Base-by-base conservation (phyloP, 257 asterid genomes). In the Craterostigma plantagineum region DNA sequence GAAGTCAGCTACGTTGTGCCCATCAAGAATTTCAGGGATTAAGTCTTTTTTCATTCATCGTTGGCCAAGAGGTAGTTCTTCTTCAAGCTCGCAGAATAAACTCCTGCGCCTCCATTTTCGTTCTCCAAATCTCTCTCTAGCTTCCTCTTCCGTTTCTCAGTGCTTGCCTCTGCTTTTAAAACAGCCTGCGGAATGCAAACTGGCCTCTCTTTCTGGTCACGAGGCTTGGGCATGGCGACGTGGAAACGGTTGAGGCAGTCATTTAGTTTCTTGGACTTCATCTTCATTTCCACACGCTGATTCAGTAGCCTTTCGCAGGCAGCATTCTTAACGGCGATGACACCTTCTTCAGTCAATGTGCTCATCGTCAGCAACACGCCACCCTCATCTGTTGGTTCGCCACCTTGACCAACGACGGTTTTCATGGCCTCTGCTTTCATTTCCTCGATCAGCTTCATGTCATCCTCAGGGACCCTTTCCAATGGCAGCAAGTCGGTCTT, bases 41-140 rank as follows among this genome's bases (percentile, higher is more conserved):
- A 60, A 38, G 39, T 87, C 95, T 53, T 75, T 61, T 90, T 90
- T 95, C 98, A 90, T 35, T 83, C 93, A 15, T 77, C 86, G 16
- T 77, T 8, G 9, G 92, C 98, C 14, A 87, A 70, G 35, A 83
- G 69, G 53, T 82, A 76, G 57, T 67, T 65, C 76, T 87, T 87
- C 41, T 53, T 87, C 79, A 87, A 61, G 71, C 79, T 79, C 9
- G 93, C 98, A n/a, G 98, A 87, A 68, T 87, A 87, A 7, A 87
- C 98, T 67, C 95, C 98, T 0, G 98, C 98, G 60, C 98, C 98
- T 23, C 98, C 98, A 60, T 83, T 87, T 63, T 83, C 98, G 44
- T 82, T 57, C 70, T 87, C 95, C 33, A 87, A 59, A 63, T 87
- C 98, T 60, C 49, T 79, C 70, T 87, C 98, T 11, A 87, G 83